phyloP scores from a whole-genome alignment of 805 yeast species.

The Ogataea naganishii region DNA sequence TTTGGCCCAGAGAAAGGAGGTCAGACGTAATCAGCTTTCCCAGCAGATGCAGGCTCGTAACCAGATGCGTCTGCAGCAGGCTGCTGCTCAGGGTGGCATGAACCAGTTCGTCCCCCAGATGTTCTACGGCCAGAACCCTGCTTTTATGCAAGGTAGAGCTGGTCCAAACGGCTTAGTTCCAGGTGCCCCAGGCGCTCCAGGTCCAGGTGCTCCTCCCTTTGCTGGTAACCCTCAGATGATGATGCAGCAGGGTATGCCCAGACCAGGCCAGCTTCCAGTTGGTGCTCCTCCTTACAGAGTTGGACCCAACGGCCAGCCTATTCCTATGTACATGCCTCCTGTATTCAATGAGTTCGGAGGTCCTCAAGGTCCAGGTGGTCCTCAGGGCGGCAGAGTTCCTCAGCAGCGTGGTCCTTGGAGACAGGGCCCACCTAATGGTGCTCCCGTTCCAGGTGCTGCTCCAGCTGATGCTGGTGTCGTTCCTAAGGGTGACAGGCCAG shows the following conservation, averaged over 20 bases:
- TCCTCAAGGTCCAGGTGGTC: conserved; percentile 35
- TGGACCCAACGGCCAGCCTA: conserved; percentile 80
- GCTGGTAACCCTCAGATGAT: conserved; percentile 78
- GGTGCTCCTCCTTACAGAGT: conserved; percentile 54
- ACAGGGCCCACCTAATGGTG: conserved; percentile 30
- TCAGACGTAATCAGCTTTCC: conserved; percentile 91
- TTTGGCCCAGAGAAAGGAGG: conserved; percentile 97
- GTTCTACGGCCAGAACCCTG: conserved; percentile 80
- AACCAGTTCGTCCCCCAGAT: conserved; percentile 79
- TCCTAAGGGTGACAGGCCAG: conserved; percentile 29
- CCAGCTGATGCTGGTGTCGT: conserved; percentile 12
- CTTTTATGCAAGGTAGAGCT: conserved; percentile 40
- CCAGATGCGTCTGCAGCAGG: conserved; percentile 97
- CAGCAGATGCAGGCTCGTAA: conserved; percentile 98
- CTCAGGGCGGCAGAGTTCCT: conserved; percentile 40
- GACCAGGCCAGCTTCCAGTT: conserved; percentile 56
- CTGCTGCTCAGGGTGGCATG: conserved; percentile 78
- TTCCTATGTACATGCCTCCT: conserved; percentile 80
- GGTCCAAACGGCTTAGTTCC: conserved; percentile 52
- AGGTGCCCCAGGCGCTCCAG: conserved; percentile 70
- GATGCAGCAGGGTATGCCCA: conserved; percentile 55
- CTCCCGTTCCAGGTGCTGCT: conserved; percentile 13
- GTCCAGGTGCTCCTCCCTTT: conserved; percentile 61
- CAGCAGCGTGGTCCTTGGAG: conserved; percentile 33
- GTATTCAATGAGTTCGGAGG: conserved; percentile 57